Evolutionary conservation across 2,329 filamentous ascomycete genomes (phyloP).

Genomic region (Calycina marina): DNA sequence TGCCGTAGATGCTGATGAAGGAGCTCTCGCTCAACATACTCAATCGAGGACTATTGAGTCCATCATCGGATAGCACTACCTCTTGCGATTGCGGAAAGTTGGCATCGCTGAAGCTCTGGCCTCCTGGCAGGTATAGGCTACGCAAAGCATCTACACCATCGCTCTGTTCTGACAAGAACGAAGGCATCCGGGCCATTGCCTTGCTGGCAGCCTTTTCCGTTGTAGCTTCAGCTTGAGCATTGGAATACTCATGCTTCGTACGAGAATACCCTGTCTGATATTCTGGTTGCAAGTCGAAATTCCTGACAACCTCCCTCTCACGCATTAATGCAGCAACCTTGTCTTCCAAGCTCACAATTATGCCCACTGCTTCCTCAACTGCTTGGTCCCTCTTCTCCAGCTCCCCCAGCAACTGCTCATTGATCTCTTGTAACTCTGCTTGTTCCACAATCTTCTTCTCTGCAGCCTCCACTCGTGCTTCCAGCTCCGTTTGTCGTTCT

Average conservation of each 20-base stretch:
- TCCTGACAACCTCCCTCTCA: conserved; percentile 38
- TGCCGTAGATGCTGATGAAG: conserved; percentile 49
- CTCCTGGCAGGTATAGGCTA: conserved; percentile 35
- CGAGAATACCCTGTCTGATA: conserved; percentile 14
- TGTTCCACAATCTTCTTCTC: conserved; percentile 28
- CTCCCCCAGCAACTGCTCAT: conserved; percentile 42
- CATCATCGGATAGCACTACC: conserved; percentile 17
- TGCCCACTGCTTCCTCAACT: conserved; percentile 53
- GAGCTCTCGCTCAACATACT: conserved; percentile 55
- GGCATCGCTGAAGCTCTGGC: conserved; percentile 28
- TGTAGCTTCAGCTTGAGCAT: conserved; percentile 13
- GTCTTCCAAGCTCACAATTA: conserved; percentile 53
- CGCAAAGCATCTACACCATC: conserved; percentile 46
- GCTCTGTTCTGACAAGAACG: conserved; percentile 45
- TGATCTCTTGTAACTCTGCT: conserved; percentile 39
- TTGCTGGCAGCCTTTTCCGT: conserved; percentile 14
- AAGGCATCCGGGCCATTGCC: conserved; percentile 42
- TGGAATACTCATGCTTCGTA: conserved; percentile 10
- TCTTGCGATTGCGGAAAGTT: conserved; percentile 35
- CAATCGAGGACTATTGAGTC: conserved; percentile 41
- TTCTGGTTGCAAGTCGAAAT: conserved; percentile 27
- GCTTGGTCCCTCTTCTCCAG: conserved; percentile 56
- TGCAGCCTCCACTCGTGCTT: conserved; percentile 40
- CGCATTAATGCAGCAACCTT: conserved; percentile 37
- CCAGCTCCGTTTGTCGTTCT: conserved; percentile 45